A percentile compares a stretch with the other conserved stretches of the same genome.
These are phyloP conservation scores for Ganoderma sinense DNA, from an alignment of 1,284 basidiomycete genomes.

Conservation along the genomic window DNA sequence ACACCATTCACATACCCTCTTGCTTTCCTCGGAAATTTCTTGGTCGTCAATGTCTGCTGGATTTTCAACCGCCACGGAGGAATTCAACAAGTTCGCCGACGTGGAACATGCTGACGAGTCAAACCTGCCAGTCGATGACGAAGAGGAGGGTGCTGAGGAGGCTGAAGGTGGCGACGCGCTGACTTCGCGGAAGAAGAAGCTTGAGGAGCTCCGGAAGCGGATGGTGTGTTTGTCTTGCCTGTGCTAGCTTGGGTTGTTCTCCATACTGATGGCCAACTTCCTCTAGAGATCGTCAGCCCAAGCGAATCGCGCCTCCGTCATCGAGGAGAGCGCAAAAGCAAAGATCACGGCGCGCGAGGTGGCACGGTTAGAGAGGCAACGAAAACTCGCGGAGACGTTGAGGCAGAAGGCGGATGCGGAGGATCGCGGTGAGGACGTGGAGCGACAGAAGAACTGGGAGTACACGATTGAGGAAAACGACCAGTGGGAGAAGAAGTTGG, in stretches of 20 bases:
- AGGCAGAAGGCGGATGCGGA: constrained; percentile 89
- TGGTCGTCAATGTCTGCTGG: constrained; percentile 10
- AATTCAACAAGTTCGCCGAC: constrained; percentile 28
- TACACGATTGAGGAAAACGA: constrained; percentile 96
- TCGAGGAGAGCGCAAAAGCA: constrained; percentile 82
- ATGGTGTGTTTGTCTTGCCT: constrained; percentile 73
- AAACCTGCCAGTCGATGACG: constrained; percentile 33
- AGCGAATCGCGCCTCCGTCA: constrained; percentile 84
- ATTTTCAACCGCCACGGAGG: constrained; percentile 4
- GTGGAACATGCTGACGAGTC: constrained; percentile 40
- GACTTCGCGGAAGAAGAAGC: constrained; percentile 80
- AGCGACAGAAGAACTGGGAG: constrained; percentile 90
- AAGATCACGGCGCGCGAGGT: constrained; percentile 81
- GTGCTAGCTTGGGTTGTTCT: constrained; percentile 22
- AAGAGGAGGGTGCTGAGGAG: constrained; percentile 17
- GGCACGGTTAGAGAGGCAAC: constrained; percentile 85
- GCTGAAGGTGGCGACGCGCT: constrained; percentile 43
- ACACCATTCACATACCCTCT: not conserved
- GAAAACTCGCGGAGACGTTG: constrained; percentile 88
- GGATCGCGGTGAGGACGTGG: constrained; percentile 82
- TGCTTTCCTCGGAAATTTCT: too few species aligned
- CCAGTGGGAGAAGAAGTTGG: constrained; percentile 89
- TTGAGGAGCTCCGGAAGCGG: constrained; percentile 77
- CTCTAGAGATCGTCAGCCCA: constrained; percentile 75
- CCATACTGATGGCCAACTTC: constrained; percentile 4